These are phyloP conservation scores for Pterocarpus santalinus DNA, from an alignment of 306 rosid genomes.

Conservation along the genomic window DNA sequence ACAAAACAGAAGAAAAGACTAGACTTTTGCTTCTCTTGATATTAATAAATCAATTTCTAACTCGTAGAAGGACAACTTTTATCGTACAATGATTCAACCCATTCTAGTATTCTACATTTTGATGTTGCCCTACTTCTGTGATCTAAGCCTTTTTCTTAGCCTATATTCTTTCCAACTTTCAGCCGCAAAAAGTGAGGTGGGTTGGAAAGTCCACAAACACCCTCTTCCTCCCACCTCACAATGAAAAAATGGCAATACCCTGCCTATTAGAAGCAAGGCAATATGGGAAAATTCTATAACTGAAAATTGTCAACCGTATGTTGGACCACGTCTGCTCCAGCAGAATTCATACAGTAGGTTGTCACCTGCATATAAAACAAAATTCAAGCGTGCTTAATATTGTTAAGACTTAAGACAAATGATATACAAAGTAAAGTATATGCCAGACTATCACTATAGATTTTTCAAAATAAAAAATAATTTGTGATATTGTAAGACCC, in stretches of 20 bases:
- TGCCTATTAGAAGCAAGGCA: constrained; percentile 4
- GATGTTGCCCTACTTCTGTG: not conserved
- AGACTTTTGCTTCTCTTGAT: not conserved
- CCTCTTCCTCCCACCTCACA: not conserved
- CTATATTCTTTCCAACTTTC: not conserved
- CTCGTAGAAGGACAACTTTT: not conserved
- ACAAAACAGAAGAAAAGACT: not conserved
- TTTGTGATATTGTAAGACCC: constrained; percentile 5
- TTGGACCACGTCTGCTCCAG: constrained; percentile 82
- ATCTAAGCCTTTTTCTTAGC: not conserved
- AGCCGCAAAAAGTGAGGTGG: not conserved
- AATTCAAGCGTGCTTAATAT: not conserved
- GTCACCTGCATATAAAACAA: constrained; percentile 63
- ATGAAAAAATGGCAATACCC: constrained; percentile 17
- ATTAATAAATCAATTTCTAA: too few relatives aligned
- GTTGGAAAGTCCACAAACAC: constrained; percentile 29
- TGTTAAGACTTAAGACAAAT: constrained; percentile 16
- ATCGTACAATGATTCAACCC: constrained; percentile 11
- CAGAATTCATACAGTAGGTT: constrained; percentile 59
- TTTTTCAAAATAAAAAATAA: constrained; percentile 7
- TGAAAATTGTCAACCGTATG: constrained; percentile 85
- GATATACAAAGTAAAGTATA: not conserved
- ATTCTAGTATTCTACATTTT: not conserved
- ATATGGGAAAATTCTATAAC: constrained; percentile 45
- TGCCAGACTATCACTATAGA: not conserved